Evolutionary conservation across 2,329 filamentous ascomycete species (phyloP).

Genomic region (Aaosphaeria pasadenensis): DNA sequence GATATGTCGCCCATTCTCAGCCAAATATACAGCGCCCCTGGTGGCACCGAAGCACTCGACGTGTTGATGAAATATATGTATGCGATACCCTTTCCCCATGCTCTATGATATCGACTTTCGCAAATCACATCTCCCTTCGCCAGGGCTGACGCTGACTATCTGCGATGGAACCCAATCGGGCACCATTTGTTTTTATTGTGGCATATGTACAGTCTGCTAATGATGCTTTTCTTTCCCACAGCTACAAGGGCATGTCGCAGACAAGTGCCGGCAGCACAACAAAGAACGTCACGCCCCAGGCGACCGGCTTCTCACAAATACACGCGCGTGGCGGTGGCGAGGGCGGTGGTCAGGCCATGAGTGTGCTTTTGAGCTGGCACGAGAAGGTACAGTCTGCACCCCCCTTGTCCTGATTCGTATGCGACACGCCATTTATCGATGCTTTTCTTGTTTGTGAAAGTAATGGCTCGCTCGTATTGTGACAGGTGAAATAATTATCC

Average conservation of each 20-base stretch:
- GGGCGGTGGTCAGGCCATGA: conserved; percentile 86
- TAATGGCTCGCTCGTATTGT: background rate
- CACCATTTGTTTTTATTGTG: too few species aligned
- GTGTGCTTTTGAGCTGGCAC: conserved; percentile 95
- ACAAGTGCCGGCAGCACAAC: conserved; percentile 24
- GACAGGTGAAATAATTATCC: conserved; percentile 3
- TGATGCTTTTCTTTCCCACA: conserved; percentile 32
- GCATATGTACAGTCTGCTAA: conserved; percentile 11
- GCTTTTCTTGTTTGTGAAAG: background rate
- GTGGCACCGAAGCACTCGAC: conserved; percentile 77
- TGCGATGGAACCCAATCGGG: too few species aligned
- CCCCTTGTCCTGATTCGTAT: conserved; percentile 2
- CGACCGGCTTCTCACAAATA: conserved; percentile 86
- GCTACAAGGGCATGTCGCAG: conserved; percentile 83
- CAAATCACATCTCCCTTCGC: background rate
- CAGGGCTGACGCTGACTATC: too few species aligned
- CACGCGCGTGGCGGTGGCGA: conserved; percentile 57
- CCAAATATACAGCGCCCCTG: conserved; percentile 73
- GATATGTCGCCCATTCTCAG: conserved; percentile 90
- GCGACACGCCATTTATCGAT: background rate
- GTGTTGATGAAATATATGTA: conserved; percentile 98
- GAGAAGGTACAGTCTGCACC: conserved; percentile 62
- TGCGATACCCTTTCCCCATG: conserved; percentile 26
- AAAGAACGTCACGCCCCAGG: conserved; percentile 64
- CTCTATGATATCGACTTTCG: background rate